These are phyloP conservation scores for Coccinonectria pachysandricola DNA, from an alignment of 2,329 filamentous ascomycete genomes.

Conservation along the genomic window DNA sequence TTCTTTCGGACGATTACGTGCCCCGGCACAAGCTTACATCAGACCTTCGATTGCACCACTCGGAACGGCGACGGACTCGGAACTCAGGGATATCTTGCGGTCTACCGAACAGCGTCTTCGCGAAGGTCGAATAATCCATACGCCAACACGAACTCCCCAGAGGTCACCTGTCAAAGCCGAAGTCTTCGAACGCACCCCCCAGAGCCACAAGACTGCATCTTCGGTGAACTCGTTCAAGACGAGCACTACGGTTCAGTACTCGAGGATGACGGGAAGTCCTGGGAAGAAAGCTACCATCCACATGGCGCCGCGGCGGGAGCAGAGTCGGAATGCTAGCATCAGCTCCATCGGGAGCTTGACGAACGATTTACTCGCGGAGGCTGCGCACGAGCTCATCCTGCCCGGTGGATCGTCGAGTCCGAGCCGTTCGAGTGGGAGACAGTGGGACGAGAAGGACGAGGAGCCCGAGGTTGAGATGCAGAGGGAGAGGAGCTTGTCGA, in stretches of 20 bases:
- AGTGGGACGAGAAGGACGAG: constrained; percentile 15
- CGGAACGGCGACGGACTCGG: constrained; percentile 36
- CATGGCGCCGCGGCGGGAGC: constrained; percentile 7
- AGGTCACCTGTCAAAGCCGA: constrained; percentile 16
- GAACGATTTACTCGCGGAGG: constrained; percentile 31
- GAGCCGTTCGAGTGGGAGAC: constrained; percentile 24
- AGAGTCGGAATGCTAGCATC: constrained; percentile 16
- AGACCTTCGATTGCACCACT: too few species aligned
- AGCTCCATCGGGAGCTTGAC: constrained; percentile 26
- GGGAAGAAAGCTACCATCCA: constrained; percentile 17
- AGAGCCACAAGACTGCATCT: constrained; percentile 15
- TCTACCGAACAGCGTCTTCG: constrained; percentile 42
- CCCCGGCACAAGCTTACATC: constrained; percentile 11
- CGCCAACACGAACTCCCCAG: too few species aligned
- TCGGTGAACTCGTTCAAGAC: constrained; percentile 14
- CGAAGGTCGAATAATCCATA: constrained; percentile 23
- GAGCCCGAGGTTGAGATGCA: constrained; percentile 10
- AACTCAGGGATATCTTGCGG: constrained; percentile 39
- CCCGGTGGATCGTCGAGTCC: constrained; percentile 33
- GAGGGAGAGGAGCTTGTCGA: constrained; percentile 20
- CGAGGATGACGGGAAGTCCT: constrained; percentile 16
- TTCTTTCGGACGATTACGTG: constrained; percentile 4
- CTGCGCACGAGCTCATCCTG: constrained; percentile 25
- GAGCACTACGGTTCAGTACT: constrained; percentile 13
- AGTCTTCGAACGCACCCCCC: too few species aligned